A percentile compares a stretch with the other conserved stretches of the same genome.
Conservation (phyloP, 2,329 filamentous ascomycete species). For the Colletotrichum agaves region DNA sequence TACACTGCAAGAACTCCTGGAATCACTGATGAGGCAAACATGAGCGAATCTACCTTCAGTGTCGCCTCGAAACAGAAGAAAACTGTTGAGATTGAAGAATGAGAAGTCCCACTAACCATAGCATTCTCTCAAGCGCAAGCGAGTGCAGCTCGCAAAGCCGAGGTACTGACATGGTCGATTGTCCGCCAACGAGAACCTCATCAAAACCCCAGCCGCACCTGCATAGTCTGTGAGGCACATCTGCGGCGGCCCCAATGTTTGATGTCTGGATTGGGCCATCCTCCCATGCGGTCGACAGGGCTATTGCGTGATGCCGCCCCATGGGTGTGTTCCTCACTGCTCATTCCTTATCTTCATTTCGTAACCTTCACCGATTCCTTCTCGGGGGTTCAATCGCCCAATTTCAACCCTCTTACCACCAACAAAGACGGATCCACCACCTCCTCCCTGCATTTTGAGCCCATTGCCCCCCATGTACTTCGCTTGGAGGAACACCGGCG, state of each 20-base stretch:
- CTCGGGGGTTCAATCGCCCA: not conserved
- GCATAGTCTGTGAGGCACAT: conserved; percentile 10
- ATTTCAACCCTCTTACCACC: not conserved
- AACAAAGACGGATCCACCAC: not conserved
- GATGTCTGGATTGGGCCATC: not conserved
- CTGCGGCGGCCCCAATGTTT: not conserved
- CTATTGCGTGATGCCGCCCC: not conserved
- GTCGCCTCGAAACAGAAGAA: too few relatives aligned
- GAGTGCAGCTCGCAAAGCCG: not conserved
- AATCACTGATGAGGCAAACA: too few relatives aligned
- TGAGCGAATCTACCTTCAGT: too few relatives aligned
- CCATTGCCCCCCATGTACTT: not conserved
- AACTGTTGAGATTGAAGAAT: too few relatives aligned
- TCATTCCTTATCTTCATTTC: not conserved
- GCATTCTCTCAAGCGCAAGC: too few relatives aligned
- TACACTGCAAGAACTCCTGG: too few relatives aligned
- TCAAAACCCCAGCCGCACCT: not conserved
- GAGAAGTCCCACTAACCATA: too few relatives aligned
- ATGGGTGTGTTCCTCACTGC: not conserved
- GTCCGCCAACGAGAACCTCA: not conserved
- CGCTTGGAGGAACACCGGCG: not conserved
- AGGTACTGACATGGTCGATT: not conserved
- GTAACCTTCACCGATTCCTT: too few relatives aligned
- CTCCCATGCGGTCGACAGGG: not conserved
- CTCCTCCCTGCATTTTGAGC: not conserved